Evolutionary conservation across 2,329 filamentous ascomycete genomes (phyloP), one percentile per base, ranked within the genome.

Genomic region (Cladosporium sp.): DNA sequence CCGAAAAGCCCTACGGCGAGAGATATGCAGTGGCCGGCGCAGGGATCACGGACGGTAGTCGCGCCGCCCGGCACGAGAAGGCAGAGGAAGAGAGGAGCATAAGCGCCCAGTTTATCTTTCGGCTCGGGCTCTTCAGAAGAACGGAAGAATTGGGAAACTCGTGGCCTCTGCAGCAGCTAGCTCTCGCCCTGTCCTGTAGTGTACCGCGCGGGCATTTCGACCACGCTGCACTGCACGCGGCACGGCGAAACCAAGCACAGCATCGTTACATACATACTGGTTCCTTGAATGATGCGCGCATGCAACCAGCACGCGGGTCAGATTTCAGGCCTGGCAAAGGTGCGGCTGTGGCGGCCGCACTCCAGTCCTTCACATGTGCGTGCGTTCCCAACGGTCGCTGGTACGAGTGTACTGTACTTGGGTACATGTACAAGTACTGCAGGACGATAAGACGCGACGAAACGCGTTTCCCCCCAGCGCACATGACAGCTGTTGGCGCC

Each of bases 361-460:
- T 32, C 4, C 20, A 53, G 20, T 44, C 39, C 39, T 32, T 54
- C 51, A 54, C 37, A 54, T 19, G 37, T 54, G 51, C 51, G 22
- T 45, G 37, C 51, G 42, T 44, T 45, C 51, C 39, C 51, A 54
- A 54, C 51, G 51, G 51, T 28, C 51, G 32, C 28, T 13, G 48
- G 22, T 40, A 39, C 48, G n/a, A 24, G 34, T 54, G 25, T 44
- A 39, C 39, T 34, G 37, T 54, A 51, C 34, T 39, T 51, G 48
- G 37, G 28, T 51, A 51, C 48, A 37, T 39, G 45, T 28, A 51
- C 48, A 37, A 25, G 45, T 28, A 48, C 40, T 44, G 40, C 40
- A 44, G 28, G 44, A 32, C 24, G 44, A 48, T 19, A 48, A 48
- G 45, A 51, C 48, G 48, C 48, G 48, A 25, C 48, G 34, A 25